Base-by-base conservation (phyloP, 352 stramenopile species). In the Phytopythium montanum region DNA sequence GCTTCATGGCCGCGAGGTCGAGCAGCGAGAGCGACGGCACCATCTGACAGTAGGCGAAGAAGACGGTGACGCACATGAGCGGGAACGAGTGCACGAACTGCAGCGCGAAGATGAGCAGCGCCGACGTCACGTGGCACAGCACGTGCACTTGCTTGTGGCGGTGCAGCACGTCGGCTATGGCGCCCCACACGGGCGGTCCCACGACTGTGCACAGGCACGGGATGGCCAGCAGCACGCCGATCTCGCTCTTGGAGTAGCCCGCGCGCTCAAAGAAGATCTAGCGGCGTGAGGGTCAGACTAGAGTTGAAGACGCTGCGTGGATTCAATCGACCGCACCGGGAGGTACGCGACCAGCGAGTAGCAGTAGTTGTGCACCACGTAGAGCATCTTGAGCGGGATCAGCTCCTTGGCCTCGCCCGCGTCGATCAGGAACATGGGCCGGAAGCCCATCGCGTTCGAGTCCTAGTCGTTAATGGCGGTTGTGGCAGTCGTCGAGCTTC, bases 1-100 rank as follows among this genome's bases (percentile, higher is more conserved):
- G 65, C 29, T 75, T 70, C 54, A 85, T 70, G 5, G 79, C 69
- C 14, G 75, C 72, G 39, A 79, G 70, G 55, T 87, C 77, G n/a
- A 85, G 59, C 51, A 87, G 38, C 44, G 77, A 69, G 21, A 71
- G 55, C 12, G 64, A 63, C 3, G 77, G 70, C 53, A 70, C 53
- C 64, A 66, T 72, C 23, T 80, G 68, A 42, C 75, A 76, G 34
- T 81, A 78, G 23, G 57, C 68, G 3, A 68, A 36, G 44, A 75
- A 60, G 18, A 83, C 62, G 5, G 74, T 55, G 18, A 50, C 60
- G 28, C 71, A 67, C 57, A 70, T 78, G 50, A 76, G 18, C 1
- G 57, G 34, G 50, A 85, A 85, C 45, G 61, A 68, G 21, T 46
- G 28, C 10, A 66, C 64, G 39, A 81, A 72, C 45, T 82, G 74